Base-by-base conservation (phyloP, 257 asterid species). In the Salvia hispanica region DNA sequence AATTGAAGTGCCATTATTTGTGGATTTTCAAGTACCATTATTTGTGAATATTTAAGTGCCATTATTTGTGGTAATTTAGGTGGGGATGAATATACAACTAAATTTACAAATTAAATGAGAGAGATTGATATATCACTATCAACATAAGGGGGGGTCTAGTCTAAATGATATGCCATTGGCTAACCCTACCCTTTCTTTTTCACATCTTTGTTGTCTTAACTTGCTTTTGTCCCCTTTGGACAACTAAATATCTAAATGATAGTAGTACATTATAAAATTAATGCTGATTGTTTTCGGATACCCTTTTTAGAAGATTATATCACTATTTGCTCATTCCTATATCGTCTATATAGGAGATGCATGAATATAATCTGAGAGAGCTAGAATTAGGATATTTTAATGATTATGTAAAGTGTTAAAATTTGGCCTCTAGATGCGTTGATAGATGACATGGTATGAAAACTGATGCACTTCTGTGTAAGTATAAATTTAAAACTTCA, bases 41-140 rank as follows among this genome's bases (percentile, higher is more conserved):
- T 25, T 25, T 25, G 31, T 25, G 31, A 25, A 25, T 25, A 0
- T 25, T 25, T 25, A 44, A 47, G 48, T 33, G 42, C 1, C 44
- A 71, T 4, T 28, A 58, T 15, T 39, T 52, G 39, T 40, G 31
- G 58, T 56, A 64, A 40, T 70, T 48, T 46, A 36, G 53, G 67
- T 53, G 71, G 60, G 46, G 69, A 15, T 12, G 65, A 44, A 43
- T 28, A 25, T 25, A 25, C 3, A 25, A 25, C 51, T 9, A 21
- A 39, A 1, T 7, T 33, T 14, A 34, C 16, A 51, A 50, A 64
- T 10, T 48, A 39, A 50, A 48, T 48, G 48, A n/a, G 59, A 59
- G 69, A 60, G 16, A 31, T 8, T 15, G 43, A 62, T 62, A 33
- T 37, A 58, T 71, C 80, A 58, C 44, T 71, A 42, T 76, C 80